phyloP scores from a whole-genome alignment of 176 grass and related monocot species.

The Aegilops speltoides region DNA sequence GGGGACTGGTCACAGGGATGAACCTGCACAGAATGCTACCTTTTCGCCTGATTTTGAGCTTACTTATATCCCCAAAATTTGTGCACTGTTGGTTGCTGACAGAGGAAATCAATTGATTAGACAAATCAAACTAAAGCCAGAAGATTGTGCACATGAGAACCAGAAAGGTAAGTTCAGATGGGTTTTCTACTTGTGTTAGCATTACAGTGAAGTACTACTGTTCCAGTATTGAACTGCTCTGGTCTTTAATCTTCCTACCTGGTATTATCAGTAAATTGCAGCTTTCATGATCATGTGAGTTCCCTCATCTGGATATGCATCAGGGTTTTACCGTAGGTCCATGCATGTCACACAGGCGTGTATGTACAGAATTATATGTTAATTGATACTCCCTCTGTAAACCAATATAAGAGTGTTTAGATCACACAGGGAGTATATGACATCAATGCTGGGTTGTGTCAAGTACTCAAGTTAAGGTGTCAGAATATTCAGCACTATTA shows the following conservation, averaged over 20 bases:
- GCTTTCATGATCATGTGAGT: background rate
- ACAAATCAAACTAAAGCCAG: conserved; percentile 59
- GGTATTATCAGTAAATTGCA: background rate
- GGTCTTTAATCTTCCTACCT: background rate
- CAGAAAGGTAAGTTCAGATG: conserved; percentile 32
- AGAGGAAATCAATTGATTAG: conserved; percentile 60
- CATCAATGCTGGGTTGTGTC: background rate
- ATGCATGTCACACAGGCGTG: background rate
- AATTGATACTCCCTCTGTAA: background rate
- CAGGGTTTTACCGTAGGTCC: background rate
- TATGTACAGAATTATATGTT: background rate
- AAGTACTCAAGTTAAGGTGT: background rate
- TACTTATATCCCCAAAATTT: conserved; percentile 58
- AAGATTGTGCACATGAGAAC: conserved; percentile 48
- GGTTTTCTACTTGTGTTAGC: background rate
- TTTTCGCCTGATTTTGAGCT: conserved; percentile 70
- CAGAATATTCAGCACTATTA: background rate
- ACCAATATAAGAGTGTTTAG: no score
- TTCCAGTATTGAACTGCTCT: background rate
- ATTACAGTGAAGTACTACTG: background rate
- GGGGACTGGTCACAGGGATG: conserved; percentile 53
- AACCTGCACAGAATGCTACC: conserved; percentile 70
- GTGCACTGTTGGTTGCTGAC: conserved; percentile 64
- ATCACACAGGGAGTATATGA: background rate
- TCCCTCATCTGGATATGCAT: background rate